Evolutionary conservation across 306 rosid genomes (phyloP).

Genomic region (Cicer arietinum): DNA sequence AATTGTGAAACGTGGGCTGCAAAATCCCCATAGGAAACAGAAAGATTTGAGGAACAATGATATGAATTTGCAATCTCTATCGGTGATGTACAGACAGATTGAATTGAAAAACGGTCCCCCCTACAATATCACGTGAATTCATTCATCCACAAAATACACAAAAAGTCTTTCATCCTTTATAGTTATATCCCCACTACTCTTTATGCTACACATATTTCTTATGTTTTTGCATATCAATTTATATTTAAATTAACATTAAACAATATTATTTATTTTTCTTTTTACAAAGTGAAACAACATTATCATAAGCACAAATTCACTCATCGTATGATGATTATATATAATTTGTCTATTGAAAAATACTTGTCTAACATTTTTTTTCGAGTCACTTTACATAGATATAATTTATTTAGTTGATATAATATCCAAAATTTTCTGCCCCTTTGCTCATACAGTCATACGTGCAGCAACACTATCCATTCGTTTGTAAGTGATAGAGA

Average conservation of each 20-base stretch:
- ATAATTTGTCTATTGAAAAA: neutral
- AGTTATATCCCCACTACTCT: neutral
- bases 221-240: too few species aligned
- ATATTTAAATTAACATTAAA: too few species aligned
- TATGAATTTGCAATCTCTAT: constrained; percentile 35
- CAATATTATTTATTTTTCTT: too few species aligned
- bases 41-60: constrained; percentile 14
- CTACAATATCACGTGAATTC: constrained; percentile 33
- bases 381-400: neutral
- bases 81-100: constrained; percentile 20
- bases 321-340: neutral
- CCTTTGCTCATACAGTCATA: neutral
- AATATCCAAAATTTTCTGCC: neutral
- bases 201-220: neutral
- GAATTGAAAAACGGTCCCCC: constrained; percentile 43
- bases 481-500: neutral
- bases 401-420: neutral
- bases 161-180: neutral
- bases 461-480: constrained; percentile 5
- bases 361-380: neutral
- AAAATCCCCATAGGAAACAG: constrained; percentile 33
- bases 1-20: constrained; percentile 41
- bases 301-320: neutral
- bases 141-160: constrained; percentile 23
- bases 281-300: neutral